phyloP scores from a whole-genome alignment of 1,284 basidiomycete genomes.

The Stygiomarasmius scandens region DNA sequence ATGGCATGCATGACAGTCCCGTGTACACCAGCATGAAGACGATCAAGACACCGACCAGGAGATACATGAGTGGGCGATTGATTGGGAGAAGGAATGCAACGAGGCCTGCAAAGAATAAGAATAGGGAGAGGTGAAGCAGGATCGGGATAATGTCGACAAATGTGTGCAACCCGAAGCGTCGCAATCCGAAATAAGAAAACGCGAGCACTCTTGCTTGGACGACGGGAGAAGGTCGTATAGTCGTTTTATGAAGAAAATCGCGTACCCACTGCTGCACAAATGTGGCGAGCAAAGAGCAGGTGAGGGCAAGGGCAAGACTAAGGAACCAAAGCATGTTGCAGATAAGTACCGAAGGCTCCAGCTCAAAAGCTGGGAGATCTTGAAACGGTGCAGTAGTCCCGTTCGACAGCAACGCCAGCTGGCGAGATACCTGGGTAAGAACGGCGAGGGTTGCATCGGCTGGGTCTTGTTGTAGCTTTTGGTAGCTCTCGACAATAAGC shows the following conservation, averaged over 20 bases:
- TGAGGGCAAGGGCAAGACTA: background rate
- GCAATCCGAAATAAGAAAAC: background rate
- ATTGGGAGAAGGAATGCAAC: background rate
- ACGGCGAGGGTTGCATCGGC: conserved; percentile 6
- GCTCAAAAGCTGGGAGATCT: background rate
- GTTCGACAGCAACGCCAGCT: conserved; percentile 1
- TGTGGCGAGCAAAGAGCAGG: background rate
- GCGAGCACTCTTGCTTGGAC: background rate
- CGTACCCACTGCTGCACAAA: background rate
- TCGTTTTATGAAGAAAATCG: background rate
- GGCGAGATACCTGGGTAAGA: conserved; percentile 16
- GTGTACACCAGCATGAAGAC: background rate
- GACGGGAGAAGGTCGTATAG: background rate
- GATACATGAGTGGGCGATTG: background rate
- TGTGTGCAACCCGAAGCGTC: background rate
- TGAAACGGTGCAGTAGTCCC: background rate
- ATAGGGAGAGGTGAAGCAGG: background rate
- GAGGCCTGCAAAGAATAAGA: background rate
- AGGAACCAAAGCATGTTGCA: background rate
- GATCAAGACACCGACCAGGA: background rate
- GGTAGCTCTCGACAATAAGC: conserved; percentile 23
- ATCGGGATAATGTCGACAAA: background rate
- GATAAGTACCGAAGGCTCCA: background rate
- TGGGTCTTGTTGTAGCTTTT: conserved; percentile 18
- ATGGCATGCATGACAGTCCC: background rate